Percentiles rank a stretch among this genome's conserved stretches.
Conservation (phyloP, 345 rosid species). For the Aquilaria malaccensis region DNA sequence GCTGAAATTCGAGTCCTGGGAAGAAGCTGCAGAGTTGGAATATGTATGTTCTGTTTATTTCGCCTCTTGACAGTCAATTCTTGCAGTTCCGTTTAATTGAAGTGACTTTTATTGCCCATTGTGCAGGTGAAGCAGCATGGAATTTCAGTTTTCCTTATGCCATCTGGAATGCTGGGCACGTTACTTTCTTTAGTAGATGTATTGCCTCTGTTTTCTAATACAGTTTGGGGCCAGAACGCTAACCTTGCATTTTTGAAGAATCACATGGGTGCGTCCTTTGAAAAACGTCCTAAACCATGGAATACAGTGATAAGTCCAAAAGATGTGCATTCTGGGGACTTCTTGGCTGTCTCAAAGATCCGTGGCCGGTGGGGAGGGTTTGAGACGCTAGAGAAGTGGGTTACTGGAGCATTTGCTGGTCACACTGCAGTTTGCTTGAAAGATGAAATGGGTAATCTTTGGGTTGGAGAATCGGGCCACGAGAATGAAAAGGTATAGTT, state of each 20-base stretch:
- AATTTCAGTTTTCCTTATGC: conserved; percentile 94
- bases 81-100: conserved; percentile 3
- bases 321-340: conserved; percentile 88
- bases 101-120: conserved; percentile 11
- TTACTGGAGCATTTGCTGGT: conserved; percentile 98
- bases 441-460: conserved; percentile 82
- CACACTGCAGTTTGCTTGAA: conserved; percentile 97
- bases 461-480: conserved; percentile 99
- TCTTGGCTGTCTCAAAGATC: conserved; percentile 89
- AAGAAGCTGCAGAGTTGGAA: conserved; percentile 79
- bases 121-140: conserved; percentile 91
- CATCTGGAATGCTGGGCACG: conserved; percentile 94
- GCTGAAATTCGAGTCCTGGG: conserved; percentile 82
- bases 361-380: conserved; percentile 99
- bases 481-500: conserved; percentile 83
- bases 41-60: conserved; percentile 44
- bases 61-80: conserved; percentile 4
- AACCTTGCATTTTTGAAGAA: conserved; percentile 74
- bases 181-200: conserved; percentile 77
- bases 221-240: conserved; percentile 86
- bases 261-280: conserved; percentile 94
- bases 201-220: conserved; percentile 86
- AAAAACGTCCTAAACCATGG: conserved; percentile 84
- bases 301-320: conserved; percentile 47
- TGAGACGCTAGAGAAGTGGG: conserved; percentile 98